These are phyloP conservation scores for Pogostemon cablin DNA, from an alignment of 257 asterid species.

Conservation along the genomic window DNA sequence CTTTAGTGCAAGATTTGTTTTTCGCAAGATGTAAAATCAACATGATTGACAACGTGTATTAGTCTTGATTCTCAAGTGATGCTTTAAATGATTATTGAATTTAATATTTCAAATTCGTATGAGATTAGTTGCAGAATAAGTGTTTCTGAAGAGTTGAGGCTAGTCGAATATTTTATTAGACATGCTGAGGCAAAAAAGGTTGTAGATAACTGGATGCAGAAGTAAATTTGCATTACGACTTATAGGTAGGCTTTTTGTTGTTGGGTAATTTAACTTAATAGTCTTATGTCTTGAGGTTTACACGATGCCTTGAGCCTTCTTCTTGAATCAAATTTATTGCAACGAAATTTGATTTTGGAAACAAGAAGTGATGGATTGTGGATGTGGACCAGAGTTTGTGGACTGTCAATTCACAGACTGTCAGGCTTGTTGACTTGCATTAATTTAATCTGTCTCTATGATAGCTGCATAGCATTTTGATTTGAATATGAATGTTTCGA, in stretches of 20 bases:
- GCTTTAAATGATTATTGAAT: background rate
- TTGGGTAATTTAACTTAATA: conserved; percentile 1
- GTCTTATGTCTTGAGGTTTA: background rate
- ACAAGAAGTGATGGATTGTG: conserved; percentile 17
- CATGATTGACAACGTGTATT: background rate
- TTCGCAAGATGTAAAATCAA: background rate
- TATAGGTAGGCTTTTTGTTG: background rate
- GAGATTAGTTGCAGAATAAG: background rate
- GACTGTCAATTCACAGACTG: background rate
- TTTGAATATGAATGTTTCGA: background rate
- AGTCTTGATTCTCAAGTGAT: background rate
- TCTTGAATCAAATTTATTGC: conserved; percentile 4
- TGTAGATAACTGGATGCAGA: background rate
- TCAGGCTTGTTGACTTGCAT: background rate
- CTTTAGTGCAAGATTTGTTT: background rate
- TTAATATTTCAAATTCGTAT: background rate
- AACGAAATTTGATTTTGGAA: conserved; percentile 20
- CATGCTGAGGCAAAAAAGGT: conserved; percentile 5
- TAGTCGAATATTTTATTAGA: conserved; percentile 7
- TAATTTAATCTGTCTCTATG: conserved; percentile 1
- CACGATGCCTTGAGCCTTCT: background rate
- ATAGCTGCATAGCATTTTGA: conserved; percentile 2
- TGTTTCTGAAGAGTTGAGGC: background rate
- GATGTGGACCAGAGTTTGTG: background rate
- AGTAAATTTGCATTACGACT: background rate